Percentiles rank a stretch among this genome's conserved stretches.
phyloP scores from a whole-genome alignment of 1,284 basidiomycete species.

The Cryptococcus sp. region DNA sequence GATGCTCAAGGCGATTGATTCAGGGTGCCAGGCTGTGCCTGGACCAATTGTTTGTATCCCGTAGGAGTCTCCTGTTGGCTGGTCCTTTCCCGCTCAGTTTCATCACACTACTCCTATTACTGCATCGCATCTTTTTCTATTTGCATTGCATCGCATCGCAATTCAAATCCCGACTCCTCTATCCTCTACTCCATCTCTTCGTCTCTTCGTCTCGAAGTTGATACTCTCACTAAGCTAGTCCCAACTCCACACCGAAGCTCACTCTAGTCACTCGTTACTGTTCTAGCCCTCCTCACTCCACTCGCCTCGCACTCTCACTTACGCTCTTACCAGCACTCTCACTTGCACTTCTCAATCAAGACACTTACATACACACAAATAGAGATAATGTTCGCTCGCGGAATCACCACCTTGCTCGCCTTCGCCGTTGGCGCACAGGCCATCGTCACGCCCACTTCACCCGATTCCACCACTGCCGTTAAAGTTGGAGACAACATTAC shows the following conservation, averaged over 20 bases:
- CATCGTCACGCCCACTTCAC: slow-evolving; percentile 51
- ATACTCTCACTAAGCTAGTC: neutral
- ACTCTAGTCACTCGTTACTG: neutral
- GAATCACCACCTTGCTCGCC: slow-evolving; percentile 10
- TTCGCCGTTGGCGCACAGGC: slow-evolving; percentile 17
- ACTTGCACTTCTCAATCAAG: too few relatives aligned
- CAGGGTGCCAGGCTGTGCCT: too few relatives aligned
- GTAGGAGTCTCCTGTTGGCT: too few relatives aligned
- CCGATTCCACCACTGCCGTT: slow-evolving; percentile 42
- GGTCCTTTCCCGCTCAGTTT: too few relatives aligned
- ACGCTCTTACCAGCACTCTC: neutral
- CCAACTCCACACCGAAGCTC: neutral
- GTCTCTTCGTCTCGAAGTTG: neutral
- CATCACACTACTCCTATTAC: too few relatives aligned
- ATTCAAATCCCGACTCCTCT: too few relatives aligned
- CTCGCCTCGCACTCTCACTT: neutral
- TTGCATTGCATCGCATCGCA: too few relatives aligned
- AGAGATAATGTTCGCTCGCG: slow-evolving; percentile 14
- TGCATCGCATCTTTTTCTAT: too few relatives aligned
- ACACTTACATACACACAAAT: neutral
- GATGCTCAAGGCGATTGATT: too few relatives aligned
- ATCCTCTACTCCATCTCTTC: neutral
- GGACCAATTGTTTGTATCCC: too few relatives aligned
- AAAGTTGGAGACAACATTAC: slow-evolving; percentile 41
- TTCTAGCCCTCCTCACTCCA: neutral